Evolutionary conservation across 1,284 basidiomycete species (phyloP), one percentile per base, ranked within the genome.

Genomic region (Heterobasidion annosum): DNA sequence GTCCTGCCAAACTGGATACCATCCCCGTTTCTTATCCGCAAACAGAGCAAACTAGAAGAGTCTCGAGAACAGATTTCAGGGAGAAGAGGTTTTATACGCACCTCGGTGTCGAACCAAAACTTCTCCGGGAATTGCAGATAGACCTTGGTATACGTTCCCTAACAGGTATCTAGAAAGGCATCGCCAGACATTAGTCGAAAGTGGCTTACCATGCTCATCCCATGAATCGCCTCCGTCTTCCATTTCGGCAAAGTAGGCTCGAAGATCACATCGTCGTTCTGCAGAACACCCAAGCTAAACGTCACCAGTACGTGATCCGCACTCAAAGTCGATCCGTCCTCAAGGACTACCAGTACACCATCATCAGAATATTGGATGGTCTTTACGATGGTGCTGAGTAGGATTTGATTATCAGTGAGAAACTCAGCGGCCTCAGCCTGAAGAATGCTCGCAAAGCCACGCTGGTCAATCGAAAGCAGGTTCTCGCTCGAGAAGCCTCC

Each of bases 71-170:
- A 51, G 16, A 19, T 3, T 34, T 19, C 2, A 13, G 47, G n/a
- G 45, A 18, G 16, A 25, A 8, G 8, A 16, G 3, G n/a, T 48
- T 50, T 25, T 25, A 8, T 37, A n/a, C 43, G 35, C 45, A 81
- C 83, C 75, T 87, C 73, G 0, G 81, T 81, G 44, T 81, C 73
- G 56, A 83, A 83, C 85, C 85, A 88, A 64, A 88, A 88, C 44
- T 80, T 81, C 54, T 75, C 62, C 0, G 78, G 71, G 62, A 87
- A 88, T 57, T 81, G 74, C 48, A 87, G 60, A 65, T 85, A 88
- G 48, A 88, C 84, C 67, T 87, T 88, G 3, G 84, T 85, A 62
- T 84, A 88, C 2, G 77, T 82, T 1, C 73, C 74, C 76, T 78
- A 34, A 8, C 13, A 19, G 46, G 25, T 12, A 48, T 48, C 44